These are phyloP conservation scores for Astraeus odoratus DNA, from an alignment of 768 basidiomycete species.

Conservation along the genomic window DNA sequence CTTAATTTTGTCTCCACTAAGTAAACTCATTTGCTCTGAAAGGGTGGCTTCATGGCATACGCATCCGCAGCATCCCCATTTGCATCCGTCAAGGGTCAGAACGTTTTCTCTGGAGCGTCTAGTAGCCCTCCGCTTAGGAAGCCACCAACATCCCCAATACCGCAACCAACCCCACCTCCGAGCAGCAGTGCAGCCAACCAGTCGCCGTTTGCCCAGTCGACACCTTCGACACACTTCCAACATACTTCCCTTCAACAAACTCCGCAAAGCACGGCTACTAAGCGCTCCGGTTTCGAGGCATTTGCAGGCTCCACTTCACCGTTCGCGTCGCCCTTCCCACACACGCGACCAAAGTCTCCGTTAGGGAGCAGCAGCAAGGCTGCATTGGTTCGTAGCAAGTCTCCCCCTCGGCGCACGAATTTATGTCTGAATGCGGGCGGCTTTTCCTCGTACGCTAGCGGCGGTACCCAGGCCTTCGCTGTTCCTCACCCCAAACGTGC, in stretches of 20 bases:
- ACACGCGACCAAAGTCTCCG: conserved; percentile 47
- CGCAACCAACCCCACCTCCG: conserved; percentile 13
- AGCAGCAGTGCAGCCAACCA: conserved; percentile 17
- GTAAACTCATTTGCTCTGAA: conserved; percentile 6
- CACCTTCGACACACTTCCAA: conserved; percentile 16
- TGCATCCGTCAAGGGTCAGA: conserved; percentile 64
- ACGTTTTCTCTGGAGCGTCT: conserved; percentile 30
- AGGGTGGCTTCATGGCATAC: conserved; percentile 78
- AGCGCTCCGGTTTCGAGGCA: conserved; percentile 52
- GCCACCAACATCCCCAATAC: conserved; percentile 21
- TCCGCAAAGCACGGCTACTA: conserved; percentile 33
- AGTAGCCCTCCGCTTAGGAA: conserved; percentile 21
- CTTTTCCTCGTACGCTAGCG: conserved; percentile 55
- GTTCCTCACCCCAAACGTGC: conserved; percentile 47
- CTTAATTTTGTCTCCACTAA: neutral
- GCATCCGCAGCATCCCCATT: conserved; percentile 72
- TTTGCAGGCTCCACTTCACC: conserved; percentile 48
- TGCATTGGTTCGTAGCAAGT: conserved; percentile 39
- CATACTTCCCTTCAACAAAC: conserved; percentile 13
- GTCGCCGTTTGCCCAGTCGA: conserved; percentile 14
- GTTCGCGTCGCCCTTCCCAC: conserved; percentile 34
- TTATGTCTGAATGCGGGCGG: conserved; percentile 38
- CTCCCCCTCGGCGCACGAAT: conserved; percentile 44
- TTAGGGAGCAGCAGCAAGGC: conserved; percentile 17
- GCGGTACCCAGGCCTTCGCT: conserved; percentile 36